Evolutionary conservation across 2,329 filamentous ascomycete species (phyloP).

Genomic region (Ophiostoma sp.): DNA sequence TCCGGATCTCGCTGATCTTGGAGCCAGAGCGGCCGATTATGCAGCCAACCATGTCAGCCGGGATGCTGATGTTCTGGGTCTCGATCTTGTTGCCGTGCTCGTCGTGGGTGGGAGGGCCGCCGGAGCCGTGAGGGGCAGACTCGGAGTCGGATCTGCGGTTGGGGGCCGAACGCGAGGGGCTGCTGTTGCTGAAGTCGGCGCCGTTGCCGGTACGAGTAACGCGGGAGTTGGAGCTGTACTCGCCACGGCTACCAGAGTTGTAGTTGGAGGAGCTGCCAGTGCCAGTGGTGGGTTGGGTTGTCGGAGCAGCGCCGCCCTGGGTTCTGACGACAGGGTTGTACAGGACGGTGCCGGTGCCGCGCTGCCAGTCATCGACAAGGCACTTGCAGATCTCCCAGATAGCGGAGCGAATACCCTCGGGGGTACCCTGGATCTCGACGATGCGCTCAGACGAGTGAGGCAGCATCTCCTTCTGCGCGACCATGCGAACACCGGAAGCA

Average conservation of each 20-base stretch:
- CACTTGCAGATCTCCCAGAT: conserved; percentile 99
- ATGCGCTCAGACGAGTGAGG: conserved; percentile 97
- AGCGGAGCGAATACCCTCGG: conserved; percentile 91
- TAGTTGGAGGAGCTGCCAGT: conserved; percentile 31
- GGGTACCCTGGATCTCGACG: conserved; percentile 91
- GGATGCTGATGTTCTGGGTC: conserved; percentile 99
- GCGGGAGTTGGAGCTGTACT: conserved; percentile 60
- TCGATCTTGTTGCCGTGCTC: conserved; percentile 97
- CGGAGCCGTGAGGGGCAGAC: conserved; percentile 70
- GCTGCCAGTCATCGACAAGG: conserved; percentile 94
- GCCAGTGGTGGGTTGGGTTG: conserved; percentile 42
- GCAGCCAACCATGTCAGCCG: conserved; percentile 98
- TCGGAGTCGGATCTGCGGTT: conserved; percentile 80
- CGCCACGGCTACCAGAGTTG: conserved; percentile 43
- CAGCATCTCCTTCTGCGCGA: conserved; percentile 99
- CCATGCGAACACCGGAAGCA: conserved; percentile 93
- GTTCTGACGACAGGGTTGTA: conserved; percentile 96
- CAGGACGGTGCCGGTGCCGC: conserved; percentile 90
- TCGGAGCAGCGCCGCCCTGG: conserved; percentile 52
- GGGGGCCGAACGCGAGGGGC: conserved; percentile 55
- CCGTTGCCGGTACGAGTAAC: conserved; percentile 95
- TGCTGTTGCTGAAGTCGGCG: conserved; percentile 89
- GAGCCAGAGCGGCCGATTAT: conserved; percentile 92
- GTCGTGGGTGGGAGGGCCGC: conserved; percentile 80
- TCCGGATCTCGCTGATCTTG: conserved; percentile 98